A percentile compares a stretch with the other conserved stretches of the same genome.
Evolutionary conservation across 129 eudicot genomes (phyloP).

Genomic region (Flaveria linearis): DNA sequence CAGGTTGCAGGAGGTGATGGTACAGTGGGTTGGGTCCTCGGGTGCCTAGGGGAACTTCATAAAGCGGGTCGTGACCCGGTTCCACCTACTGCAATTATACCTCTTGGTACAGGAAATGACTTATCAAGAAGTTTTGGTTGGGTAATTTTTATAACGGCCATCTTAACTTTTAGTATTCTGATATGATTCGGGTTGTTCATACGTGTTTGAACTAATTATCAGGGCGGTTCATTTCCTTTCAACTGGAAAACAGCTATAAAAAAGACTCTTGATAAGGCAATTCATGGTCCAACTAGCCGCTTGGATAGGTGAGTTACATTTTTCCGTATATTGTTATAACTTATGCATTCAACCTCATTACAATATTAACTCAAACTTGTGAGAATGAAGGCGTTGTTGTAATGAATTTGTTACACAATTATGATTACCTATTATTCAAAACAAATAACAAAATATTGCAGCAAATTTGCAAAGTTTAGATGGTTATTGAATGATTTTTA

Average conservation of each 20-base stretch:
- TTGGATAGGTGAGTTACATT: slow-evolving; percentile 66
- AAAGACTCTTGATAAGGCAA: slow-evolving; percentile 78
- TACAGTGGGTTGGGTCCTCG: slow-evolving; percentile 97
- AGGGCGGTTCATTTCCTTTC: slow-evolving; percentile 99
- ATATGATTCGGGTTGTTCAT: slow-evolving; percentile 27
- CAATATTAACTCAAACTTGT: no score
- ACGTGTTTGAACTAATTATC: slow-evolving; percentile 14
- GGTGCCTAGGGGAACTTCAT: slow-evolving; percentile 87
- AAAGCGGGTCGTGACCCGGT: slow-evolving; percentile 71
- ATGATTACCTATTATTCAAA: no score
- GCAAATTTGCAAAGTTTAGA: no score
- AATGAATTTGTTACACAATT: no score
- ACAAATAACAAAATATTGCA: no score
- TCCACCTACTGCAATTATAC: slow-evolving; percentile 87
- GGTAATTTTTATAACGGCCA: slow-evolving; percentile 47
- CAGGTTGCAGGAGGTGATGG: slow-evolving; percentile 99
- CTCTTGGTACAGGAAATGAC: slow-evolving; percentile 99
- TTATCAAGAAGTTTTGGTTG: slow-evolving; percentile 96
- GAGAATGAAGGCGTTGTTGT: no score
- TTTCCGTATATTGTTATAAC: no score
- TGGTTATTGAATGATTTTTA: no score
- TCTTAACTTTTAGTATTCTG: slow-evolving; percentile 5
- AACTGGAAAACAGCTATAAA: slow-evolving; percentile 92
- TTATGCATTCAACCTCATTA: no score
- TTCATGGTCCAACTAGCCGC: slow-evolving; percentile 49